Base-by-base conservation (phyloP, 108 stramenopile genomes). In the Pelagomonas calceolata region DNA sequence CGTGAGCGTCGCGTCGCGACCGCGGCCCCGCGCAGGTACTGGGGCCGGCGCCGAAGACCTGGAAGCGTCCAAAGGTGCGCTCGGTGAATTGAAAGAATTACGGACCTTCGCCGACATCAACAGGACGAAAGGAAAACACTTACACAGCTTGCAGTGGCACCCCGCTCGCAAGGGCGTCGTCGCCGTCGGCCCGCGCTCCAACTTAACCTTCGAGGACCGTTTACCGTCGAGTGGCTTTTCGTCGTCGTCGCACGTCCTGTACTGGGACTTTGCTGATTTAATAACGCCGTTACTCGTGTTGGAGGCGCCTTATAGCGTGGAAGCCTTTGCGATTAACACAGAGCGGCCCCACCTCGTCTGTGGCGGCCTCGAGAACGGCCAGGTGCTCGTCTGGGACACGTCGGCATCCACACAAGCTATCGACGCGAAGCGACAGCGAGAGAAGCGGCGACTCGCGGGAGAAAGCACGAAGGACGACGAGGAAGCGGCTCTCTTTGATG, bases 211-310 rank as follows among this genome's bases (percentile, higher is more conserved):
- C 69, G 84, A 85, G 37, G 80, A 85, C 70, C 73, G 85, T 31
- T 76, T 84, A 0, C 39, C 75, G 39, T 36, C 82, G 43, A 69
- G 21, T 71, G 85, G 76, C 71, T 29, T 44, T 12, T 67, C 46
- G 39, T 66, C 31, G 18, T 66, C 33, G 64, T 72, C 71, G 5
- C 84, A 71, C 70, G 74, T 86, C 30, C 74, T 86, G 31, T 36
- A 85, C 0, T 86, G 85, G 85, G 82, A 86, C 63, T 86, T 86
- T 64, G 77, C 75, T 29, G 82, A 85, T 68, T 78, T 85, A 0
- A 84, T 86, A 32, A 77, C 79, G 15, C 85, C 85, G 15, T 72
- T 76, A 66, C 75, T 85, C 43, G 73, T 81, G 32, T 82, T 86
- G 12, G 79, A 84, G 67, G 64, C 79, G 32, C 85, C 81, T 7